Evolutionary conservation across 495 filamentous ascomycete genomes (phyloP), one percentile per base, ranked within the genome.

Genomic region (Penicillium parvum): DNA sequence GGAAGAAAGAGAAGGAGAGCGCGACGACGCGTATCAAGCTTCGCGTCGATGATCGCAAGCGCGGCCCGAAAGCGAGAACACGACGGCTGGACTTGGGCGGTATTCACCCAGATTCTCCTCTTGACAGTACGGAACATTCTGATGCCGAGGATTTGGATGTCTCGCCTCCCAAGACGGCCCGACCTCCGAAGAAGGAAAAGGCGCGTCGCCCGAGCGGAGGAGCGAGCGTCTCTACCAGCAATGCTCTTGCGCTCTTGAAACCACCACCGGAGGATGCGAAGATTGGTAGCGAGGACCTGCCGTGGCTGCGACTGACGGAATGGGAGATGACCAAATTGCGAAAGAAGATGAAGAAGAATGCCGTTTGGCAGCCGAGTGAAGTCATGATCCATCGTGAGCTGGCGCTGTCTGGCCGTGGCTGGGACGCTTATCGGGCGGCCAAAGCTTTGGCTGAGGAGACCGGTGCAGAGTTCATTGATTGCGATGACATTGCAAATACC

Each of bases 271-370:
- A 80, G 21, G 81, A 91, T 60, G 85, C 86, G 11, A 73, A 78
- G 21, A 57, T 69, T 5, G 92, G 92, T 12, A 88, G 85, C 53
- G 69, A 79, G 43, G 80, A 91, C 54, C 71, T 85, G 20, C 92
- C 92, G 1, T 98, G 92, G 92, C 74, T 91, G 47, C 84, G 88
- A 39, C 75, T 98, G 27, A 96, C 90, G 0, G 79, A 84, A 18
- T 96, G 82, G 65, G 92, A 98, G 53, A 88, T 98, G 68, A 90
- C 88, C 3, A 83, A 82, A 37, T 72, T 98, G 10, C 76, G 92
- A 33, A 97, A 97, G 67, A 78, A 88, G 38, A 98, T 98, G 92
- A 98, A 98, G 71, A 98, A 98, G 76, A 98, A 98, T 53, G 86
- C 91, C 0, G 81, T 90, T 5, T 98, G 92, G 92, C 83, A 83